Base-by-base conservation (phyloP, 352 stramenopile genomes). In the Pythium vanterpoolii region DNA sequence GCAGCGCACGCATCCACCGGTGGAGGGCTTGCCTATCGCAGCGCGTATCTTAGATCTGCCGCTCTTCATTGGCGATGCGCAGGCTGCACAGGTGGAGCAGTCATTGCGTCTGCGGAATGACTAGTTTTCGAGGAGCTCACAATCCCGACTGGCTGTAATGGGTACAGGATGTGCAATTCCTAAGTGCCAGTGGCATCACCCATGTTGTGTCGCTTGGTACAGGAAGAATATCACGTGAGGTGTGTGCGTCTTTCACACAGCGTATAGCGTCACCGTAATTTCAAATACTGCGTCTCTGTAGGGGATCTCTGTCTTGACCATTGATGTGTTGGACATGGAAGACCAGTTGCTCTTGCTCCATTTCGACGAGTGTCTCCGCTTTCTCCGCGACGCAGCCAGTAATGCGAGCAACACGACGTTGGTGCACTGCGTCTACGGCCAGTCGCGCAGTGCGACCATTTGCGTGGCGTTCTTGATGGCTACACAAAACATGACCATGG, bases 401-500 rank as follows among this genome's bases (percentile, higher is more conserved):
- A 14, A 47, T 8, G 24, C 18, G 11, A 38, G 51, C 0, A 34
- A 36, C 2, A 16, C 38, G 3, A 76, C 73, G 48, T 68, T 92
- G 27, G 85, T 94, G 43, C 83, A 94, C 44, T 94, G 85, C 39
- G 82, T 87, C 4, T 90, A 91, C 50, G 85, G 85, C 21, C 85
- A 94, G 58, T 91, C 80, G 9, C 78, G 85, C 43, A 91, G 80
- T 39, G 83, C 80, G 33, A 60, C 80, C 16, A 71, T 93, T 42
- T 90, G 79, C 47, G 76, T 94, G 21, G 85, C 85, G 26, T 93
- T 75, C 67, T 51, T 93, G 45, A 94, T 94, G 85, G 65, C 68
- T 16, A 63, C 51, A 10, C 63, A 64, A 33, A 56, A 51, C 13
- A 49, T 87, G 46, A 50, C 72, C 28, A 53, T 90, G 33, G 28